phyloP scores from a whole-genome alignment of 768 basidiomycete genomes.

The Scleroderma citrinum region DNA sequence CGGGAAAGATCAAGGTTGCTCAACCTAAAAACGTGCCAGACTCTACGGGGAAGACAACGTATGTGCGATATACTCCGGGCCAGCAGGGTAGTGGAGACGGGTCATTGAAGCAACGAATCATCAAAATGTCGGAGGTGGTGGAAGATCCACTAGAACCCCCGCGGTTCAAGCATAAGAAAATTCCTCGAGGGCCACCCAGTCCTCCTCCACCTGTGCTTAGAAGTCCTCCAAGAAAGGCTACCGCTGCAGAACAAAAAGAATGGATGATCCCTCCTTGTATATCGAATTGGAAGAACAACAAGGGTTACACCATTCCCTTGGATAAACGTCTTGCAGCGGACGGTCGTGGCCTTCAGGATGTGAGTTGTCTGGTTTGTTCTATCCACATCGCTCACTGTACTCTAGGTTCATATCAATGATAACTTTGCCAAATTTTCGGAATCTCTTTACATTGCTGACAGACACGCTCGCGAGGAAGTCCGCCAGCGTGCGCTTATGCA shows the following conservation, averaged over 20 bases:
- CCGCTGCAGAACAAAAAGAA: constrained; percentile 96
- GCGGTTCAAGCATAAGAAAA: constrained; percentile 98
- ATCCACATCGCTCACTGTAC: neutral
- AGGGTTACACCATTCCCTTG: constrained; percentile 97
- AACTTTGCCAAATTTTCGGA: constrained; percentile 99
- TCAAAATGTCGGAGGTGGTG: constrained; percentile 97
- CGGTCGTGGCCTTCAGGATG: constrained; percentile 97
- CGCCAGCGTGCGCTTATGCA: constrained; percentile 96
- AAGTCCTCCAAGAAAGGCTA: constrained; percentile 93
- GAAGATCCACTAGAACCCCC: constrained; percentile 98
- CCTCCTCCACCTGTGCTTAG: constrained; percentile 94
- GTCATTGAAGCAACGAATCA: constrained; percentile 83
- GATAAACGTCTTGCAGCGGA: constrained; percentile 98
- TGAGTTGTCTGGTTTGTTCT: constrained; percentile 35
- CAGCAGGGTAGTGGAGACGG: constrained; percentile 66
- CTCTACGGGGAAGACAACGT: constrained; percentile 74
- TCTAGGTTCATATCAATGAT: constrained; percentile 94
- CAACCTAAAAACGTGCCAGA: constrained; percentile 95
- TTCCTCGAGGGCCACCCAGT: constrained; percentile 92
- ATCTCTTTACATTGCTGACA: constrained; percentile 89
- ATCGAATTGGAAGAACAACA: constrained; percentile 99
- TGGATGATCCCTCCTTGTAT: constrained; percentile 99
- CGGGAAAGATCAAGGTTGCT: constrained; percentile 96
- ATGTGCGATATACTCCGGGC: constrained; percentile 95
- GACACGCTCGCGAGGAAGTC: constrained; percentile 97